Conservation (phyloP, 1,284 basidiomycete species). For the Volvariella volvacea region DNA sequence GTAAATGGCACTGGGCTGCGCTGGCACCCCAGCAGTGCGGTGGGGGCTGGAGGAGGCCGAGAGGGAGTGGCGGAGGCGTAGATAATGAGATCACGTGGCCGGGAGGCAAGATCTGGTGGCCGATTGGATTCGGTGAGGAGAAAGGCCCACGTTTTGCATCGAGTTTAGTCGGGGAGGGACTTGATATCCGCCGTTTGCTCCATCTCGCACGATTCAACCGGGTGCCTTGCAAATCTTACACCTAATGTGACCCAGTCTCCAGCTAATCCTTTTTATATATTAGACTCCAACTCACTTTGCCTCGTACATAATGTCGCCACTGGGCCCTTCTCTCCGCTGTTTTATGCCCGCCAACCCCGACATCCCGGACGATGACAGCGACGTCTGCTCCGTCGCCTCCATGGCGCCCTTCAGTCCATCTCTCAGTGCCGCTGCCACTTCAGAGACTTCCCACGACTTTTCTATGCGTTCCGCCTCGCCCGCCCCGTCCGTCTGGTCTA, state of each 20-base stretch:
- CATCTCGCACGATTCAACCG: constrained; percentile 16
- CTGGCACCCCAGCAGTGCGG: too few relatives aligned
- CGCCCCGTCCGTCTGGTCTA: constrained; percentile 57
- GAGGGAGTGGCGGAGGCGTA: too few relatives aligned
- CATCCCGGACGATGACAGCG: constrained; percentile 28
- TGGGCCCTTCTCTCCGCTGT: background rate
- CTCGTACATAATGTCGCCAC: too few relatives aligned
- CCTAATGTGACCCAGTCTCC: constrained; percentile 1
- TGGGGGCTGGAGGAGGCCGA: too few relatives aligned
- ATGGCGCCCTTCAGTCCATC: constrained; percentile 29
- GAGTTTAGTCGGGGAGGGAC: constrained; percentile 3
- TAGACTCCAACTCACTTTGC: too few relatives aligned
- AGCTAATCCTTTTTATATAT: too few relatives aligned
- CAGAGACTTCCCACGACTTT: constrained; percentile 40
- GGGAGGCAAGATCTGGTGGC: too few relatives aligned
- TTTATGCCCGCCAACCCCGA: constrained; percentile 15
- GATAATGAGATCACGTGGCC: too few relatives aligned
- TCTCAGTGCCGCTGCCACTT: constrained; percentile 29
- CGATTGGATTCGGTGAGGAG: background rate
- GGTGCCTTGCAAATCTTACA: constrained; percentile 7
- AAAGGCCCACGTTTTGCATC: background rate
- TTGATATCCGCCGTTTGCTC: constrained; percentile 16
- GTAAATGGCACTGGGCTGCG: too few relatives aligned
- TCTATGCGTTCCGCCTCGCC: constrained; percentile 61
- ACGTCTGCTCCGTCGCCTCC: constrained; percentile 27